A percentile compares a stretch with the other conserved stretches of the same genome.
These are phyloP conservation scores for Digitaria exilis DNA, from an alignment of 202 grass and related monocot species.

Conservation along the genomic window DNA sequence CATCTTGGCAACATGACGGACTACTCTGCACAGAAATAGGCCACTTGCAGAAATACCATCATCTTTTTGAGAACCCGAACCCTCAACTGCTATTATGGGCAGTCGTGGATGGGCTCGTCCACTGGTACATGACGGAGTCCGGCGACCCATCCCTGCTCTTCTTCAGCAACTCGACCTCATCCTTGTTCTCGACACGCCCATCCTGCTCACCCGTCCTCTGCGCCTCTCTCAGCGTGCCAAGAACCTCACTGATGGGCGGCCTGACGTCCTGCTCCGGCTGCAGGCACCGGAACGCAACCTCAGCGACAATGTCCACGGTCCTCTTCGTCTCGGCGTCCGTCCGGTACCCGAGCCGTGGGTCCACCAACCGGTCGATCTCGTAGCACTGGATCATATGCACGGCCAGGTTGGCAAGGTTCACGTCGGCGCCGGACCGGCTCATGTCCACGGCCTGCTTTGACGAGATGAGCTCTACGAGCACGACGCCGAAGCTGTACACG, in stretches of 20 bases:
- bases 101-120: conserved; percentile 47
- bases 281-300: conserved; percentile 64
- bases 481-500: conserved; percentile 75
- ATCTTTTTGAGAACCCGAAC: not conserved
- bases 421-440: conserved; percentile 24
- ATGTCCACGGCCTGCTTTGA: conserved; percentile 65
- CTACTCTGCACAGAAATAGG: not conserved
- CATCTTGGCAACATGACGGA: not conserved
- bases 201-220: not conserved
- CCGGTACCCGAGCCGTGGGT: conserved; percentile 38
- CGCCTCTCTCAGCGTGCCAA: conserved; percentile 33
- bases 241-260: conserved; percentile 54
- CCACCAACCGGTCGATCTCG: conserved; percentile 51
- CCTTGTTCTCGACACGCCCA: not conserved
- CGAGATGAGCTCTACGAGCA: conserved; percentile 66
- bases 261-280: conserved; percentile 60
- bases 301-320: conserved; percentile 51
- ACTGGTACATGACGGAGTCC: conserved; percentile 43
- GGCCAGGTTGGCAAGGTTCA: conserved; percentile 60
- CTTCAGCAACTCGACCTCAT: conserved; percentile 9
- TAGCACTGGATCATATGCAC: conserved; percentile 50
- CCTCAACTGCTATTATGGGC: conserved; percentile 30
- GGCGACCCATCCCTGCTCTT: conserved; percentile 44
- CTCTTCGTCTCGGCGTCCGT: conserved; percentile 23
- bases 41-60: not conserved